Evolutionary conservation across 129 eudicot species (phyloP), one percentile per base, ranked within the genome.

Genomic region (Flaveria robusta): DNA sequence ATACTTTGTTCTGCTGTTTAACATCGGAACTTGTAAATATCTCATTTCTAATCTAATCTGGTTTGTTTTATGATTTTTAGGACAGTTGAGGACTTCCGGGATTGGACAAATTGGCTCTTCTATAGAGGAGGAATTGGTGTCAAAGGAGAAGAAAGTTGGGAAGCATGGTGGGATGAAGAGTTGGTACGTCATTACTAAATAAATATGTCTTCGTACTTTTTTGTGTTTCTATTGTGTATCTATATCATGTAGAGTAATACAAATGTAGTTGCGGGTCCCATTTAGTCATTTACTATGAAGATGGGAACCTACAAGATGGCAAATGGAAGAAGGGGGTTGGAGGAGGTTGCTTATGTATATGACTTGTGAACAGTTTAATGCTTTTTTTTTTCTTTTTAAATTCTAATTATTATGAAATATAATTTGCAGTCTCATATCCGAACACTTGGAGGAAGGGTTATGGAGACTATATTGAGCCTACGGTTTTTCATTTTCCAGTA

Each of bases 161-260:
- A 95, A 85, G 96, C 99, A 23, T 95, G 97, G 97, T 95, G 99
- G 99, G 99, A 91, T 55, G 99, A 87, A 85, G 99, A 95, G 85
- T 72, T 91, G 96, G 99, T 95, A 89, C 51, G 43, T 29, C 41
- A 66, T 4, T 31, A 31, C 0, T 31, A 31, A 4, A 31, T 31
- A 31, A 31, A 31, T 31, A 31, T 31, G 3, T 31, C 7, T 7
- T 31, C 7, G 5, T 4, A 0, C 37, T 31, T 31, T 31, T 31
- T 31, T 31, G n/a, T 29, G 34, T 4, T 75, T 66, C 39, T 60
- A 7, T n/a, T n/a, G n/a, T n/a, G n/a, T n/a, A n/a, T n/a, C n/a
- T n/a, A n/a, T n/a, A n/a, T n/a, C n/a, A n/a, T n/a, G n/a, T n/a
- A n/a, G n/a, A n/a, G n/a, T n/a, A n/a, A n/a, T n/a, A n/a, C n/a